phyloP scores from a whole-genome alignment of 2,329 filamentous ascomycete species.

The Ophiocordyceps australis region DNA sequence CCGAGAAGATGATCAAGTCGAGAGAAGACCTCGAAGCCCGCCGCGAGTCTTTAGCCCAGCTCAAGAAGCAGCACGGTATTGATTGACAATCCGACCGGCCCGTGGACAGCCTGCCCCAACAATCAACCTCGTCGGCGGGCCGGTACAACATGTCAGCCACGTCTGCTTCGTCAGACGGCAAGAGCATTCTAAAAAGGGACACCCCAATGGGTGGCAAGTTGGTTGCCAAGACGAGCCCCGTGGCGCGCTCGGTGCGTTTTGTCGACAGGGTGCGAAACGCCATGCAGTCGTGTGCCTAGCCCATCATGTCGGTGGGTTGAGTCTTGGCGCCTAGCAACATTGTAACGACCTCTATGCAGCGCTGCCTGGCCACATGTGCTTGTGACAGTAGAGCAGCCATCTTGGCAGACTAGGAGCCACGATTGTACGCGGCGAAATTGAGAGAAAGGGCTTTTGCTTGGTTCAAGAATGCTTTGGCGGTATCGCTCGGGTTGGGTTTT shows the following conservation, averaged over 20 bases:
- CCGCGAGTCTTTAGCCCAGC: conserved; percentile 92
- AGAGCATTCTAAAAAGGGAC: conserved; percentile 25
- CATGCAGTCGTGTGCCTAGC: conserved; percentile 20
- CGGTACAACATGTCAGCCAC: conserved; percentile 34
- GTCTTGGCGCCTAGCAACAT: no score
- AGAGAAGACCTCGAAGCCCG: conserved; percentile 88
- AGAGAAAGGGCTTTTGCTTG: no score
- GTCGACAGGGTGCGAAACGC: conserved; percentile 18
- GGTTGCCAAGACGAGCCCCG: conserved; percentile 17
- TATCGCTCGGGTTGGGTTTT: no score
- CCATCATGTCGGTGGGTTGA: no score
- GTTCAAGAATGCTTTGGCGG: no score
- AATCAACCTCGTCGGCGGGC: conserved; percentile 36
- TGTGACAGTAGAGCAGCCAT: no score
- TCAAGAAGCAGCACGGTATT: conserved; percentile 96
- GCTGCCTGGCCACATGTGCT: no score
- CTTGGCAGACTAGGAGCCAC: no score
- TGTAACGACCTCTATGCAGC: no score
- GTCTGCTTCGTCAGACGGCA: conserved; percentile 19
- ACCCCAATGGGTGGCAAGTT: conserved; percentile 14
- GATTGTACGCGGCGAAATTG: no score
- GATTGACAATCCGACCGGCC: conserved; percentile 78
- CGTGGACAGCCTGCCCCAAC: conserved; percentile 29
- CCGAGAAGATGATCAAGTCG: conserved; percentile 56
- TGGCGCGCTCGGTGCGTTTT: conserved; percentile 21